Percentiles rank a stretch among this genome's conserved stretches.
These are phyloP conservation scores for Gymnopus androsaceus DNA, from an alignment of 1,284 basidiomycete species.

Conservation along the genomic window DNA sequence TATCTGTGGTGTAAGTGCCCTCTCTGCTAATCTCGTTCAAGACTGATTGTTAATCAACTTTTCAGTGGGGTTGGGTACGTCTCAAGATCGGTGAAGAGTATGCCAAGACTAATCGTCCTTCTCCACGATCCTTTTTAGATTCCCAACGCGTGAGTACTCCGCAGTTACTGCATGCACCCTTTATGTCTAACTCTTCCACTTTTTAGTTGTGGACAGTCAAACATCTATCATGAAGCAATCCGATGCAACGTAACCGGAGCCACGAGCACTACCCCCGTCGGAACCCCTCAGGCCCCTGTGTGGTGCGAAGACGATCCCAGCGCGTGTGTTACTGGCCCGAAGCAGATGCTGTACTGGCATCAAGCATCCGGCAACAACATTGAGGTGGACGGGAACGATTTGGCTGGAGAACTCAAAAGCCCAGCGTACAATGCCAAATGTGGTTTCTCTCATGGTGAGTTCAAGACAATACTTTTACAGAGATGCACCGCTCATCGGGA, in stretches of 20 bases:
- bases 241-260: conserved; percentile 45
- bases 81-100: background rate
- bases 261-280: conserved; percentile 36
- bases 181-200: background rate
- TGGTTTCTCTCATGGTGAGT: conserved; percentile 42
- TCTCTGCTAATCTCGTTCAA: background rate
- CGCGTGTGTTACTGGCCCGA: conserved; percentile 34
- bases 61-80: conserved; percentile 44
- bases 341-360: conserved; percentile 53
- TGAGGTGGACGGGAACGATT: conserved; percentile 40
- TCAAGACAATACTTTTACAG: background rate
- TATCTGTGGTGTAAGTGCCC: conserved; percentile 45
- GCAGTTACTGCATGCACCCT: too few relatives aligned
- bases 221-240: conserved; percentile 45
- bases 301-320: conserved; percentile 47
- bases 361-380: conserved; percentile 47
- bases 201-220: conserved; percentile 44
- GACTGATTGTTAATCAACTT: background rate
- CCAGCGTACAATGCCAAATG: conserved; percentile 47
- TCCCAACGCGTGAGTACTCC: conserved; percentile 8
- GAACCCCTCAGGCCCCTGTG: conserved; percentile 38
- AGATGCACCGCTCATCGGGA: background rate
- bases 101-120: background rate
- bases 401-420: conserved; percentile 36
- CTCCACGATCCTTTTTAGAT: background rate